phyloP scores from a whole-genome alignment of 352 stramenopile species.

The Pythium inflatum region DNA sequence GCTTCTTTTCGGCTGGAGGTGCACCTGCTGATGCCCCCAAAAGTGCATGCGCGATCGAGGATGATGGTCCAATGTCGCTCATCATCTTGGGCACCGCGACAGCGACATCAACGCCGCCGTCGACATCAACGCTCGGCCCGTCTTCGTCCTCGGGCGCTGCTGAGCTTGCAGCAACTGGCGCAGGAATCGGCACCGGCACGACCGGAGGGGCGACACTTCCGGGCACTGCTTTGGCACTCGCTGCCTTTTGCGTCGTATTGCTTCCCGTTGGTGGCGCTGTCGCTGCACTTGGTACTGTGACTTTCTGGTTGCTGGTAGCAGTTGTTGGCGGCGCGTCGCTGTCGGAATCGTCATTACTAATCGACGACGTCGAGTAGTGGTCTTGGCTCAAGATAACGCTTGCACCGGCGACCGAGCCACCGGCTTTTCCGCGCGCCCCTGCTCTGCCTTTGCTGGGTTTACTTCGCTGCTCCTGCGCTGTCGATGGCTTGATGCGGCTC shows the following conservation, averaged over 20 bases:
- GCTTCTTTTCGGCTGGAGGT: neutral
- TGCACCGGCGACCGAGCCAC: conserved; percentile 44
- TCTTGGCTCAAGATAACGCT: conserved; percentile 57
- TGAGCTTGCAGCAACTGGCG: neutral
- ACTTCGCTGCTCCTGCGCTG: conserved; percentile 33
- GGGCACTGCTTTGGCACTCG: neutral
- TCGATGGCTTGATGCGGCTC: conserved; percentile 70
- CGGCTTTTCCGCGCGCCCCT: conserved; percentile 24
- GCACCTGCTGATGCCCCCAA: neutral
- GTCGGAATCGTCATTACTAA: conserved; percentile 64
- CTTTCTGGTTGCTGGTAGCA: conserved; percentile 13
- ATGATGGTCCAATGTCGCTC: conserved; percentile 2
- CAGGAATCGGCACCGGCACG: neutral
- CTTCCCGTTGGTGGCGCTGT: too few relatives aligned
- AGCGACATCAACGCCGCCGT: neutral
- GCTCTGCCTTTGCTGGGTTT: conserved; percentile 33
- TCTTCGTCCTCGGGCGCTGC: conserved; percentile 31
- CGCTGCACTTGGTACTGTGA: neutral
- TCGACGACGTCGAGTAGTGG: conserved; percentile 51
- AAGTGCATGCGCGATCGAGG: conserved; percentile 5
- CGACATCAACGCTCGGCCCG: conserved; percentile 4
- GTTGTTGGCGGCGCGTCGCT: conserved; percentile 2
- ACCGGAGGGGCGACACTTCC: neutral
- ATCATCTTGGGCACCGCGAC: conserved; percentile 17
- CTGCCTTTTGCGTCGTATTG: too few relatives aligned